phyloP scores from a whole-genome alignment of 2,329 filamentous ascomycete genomes.

The Hymenoscyphus albidus region DNA sequence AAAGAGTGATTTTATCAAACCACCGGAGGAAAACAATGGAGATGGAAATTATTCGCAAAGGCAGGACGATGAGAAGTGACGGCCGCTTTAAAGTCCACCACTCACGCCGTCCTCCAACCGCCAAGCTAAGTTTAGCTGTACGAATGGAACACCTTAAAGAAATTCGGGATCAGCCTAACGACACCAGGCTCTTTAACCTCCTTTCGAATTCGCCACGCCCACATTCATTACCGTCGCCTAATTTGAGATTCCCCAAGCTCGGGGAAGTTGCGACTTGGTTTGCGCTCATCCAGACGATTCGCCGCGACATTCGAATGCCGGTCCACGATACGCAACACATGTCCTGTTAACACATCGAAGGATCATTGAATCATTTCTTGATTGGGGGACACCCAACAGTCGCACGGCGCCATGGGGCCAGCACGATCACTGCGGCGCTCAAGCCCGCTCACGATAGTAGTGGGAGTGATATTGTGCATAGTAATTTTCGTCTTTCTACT shows the following conservation, averaged over 20 bases:
- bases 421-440: conserved; percentile 72
- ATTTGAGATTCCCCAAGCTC: not conserved
- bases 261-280: not conserved
- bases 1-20: no score
- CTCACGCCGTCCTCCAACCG: not conserved
- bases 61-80: not conserved
- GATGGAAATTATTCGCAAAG: not conserved
- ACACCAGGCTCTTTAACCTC: not conserved
- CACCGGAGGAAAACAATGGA: not conserved
- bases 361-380: conserved; percentile 15
- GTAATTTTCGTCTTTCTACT: conserved; percentile 65
- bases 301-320: conserved; percentile 9
- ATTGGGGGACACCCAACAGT: conserved; percentile 30
- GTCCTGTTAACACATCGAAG: conserved; percentile 17
- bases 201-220: not conserved
- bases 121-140: not conserved
- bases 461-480: conserved; percentile 69
- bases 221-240: conserved; percentile 3
- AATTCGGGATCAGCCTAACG: not conserved
- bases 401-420: conserved; percentile 48
- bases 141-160: not conserved
- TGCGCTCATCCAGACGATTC: not conserved
- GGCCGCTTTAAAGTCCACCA: not conserved
- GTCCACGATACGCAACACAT: conserved; percentile 21
- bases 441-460: conserved; percentile 69